Percentiles rank a stretch among this genome's conserved stretches.
phyloP scores from a whole-genome alignment of 257 asterid genomes.

The Echium plantagineum region DNA sequence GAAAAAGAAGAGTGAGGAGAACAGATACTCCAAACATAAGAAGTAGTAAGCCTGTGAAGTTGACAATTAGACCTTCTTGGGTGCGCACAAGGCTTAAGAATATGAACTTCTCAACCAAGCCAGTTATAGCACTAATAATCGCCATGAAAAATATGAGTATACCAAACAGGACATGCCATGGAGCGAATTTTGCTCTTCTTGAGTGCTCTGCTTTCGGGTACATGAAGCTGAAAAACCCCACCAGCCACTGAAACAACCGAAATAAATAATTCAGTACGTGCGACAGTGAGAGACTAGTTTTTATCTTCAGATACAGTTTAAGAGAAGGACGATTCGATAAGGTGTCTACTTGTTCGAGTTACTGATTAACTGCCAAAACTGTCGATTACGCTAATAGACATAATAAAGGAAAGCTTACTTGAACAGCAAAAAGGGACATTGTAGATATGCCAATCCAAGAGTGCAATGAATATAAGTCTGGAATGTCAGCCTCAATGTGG shows the following conservation, averaged over 20 bases:
- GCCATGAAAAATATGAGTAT: slow-evolving; percentile 36
- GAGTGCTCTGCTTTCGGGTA: slow-evolving; percentile 20
- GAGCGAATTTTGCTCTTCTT: slow-evolving; percentile 23
- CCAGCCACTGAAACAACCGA: slow-evolving; percentile 30
- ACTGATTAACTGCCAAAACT: too few species aligned
- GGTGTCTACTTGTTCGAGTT: too few species aligned
- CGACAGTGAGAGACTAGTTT: too few species aligned
- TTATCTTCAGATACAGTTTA: too few species aligned
- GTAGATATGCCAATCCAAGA: slow-evolving; percentile 69
- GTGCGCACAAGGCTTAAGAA: slow-evolving; percentile 12
- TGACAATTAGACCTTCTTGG: slow-evolving; percentile 38
- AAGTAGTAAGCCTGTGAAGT: slow-evolving; percentile 42
- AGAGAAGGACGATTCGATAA: too few species aligned
- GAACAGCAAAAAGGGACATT: slow-evolving; percentile 36
- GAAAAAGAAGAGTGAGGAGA: slow-evolving; percentile 23
- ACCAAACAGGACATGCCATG: slow-evolving; percentile 45
- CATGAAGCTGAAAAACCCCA: slow-evolving; percentile 23
- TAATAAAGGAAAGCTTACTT: slow-evolving; percentile 20
- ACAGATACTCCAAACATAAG: slow-evolving; percentile 37
- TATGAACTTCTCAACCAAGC: slow-evolving; percentile 39
- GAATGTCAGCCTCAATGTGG: slow-evolving; percentile 24
- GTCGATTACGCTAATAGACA: too few species aligned
- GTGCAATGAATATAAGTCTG: slow-evolving; percentile 42
- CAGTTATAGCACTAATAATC: slow-evolving; percentile 33
- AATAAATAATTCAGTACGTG: background rate